Base-by-base conservation (phyloP, 2,329 filamentous ascomycete genomes). In the Botryotinia narcissicola region DNA sequence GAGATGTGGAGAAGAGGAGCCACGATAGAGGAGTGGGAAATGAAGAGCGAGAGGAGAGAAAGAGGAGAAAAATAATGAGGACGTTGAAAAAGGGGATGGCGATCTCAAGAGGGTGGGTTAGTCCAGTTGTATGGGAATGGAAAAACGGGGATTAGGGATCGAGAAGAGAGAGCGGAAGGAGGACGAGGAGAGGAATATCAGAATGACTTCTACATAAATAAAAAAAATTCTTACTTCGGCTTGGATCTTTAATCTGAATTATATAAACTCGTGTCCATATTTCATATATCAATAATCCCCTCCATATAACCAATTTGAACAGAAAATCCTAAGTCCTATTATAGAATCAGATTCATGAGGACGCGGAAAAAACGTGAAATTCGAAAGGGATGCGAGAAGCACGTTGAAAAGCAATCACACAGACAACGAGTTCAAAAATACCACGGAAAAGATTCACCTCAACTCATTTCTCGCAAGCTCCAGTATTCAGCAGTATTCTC, bases 81-180 rank as follows among this genome's bases (percentile, higher is more conserved):
- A 4, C 0, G 7, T 29, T 20, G 10, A 35, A 3, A 25, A 25
- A 10, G 2, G 4, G 3, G 9, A 16, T 16, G 6, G 12, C 5
- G 25, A 1, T n/a, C 25, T n/a, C 5, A 25, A n/a, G 6, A 54
- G 9, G 57, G 32, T 20, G 46, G 9, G 5, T 48, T 12, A 4
- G 46, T 48, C 20, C 10, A 60, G 4, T 25, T n/a, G 1, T 4
- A 25, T 4, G 40, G 18, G 4, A 14, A 22, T 18, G 2, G 2
- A 44, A 9, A 16, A 7, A 32, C 5, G 20, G 9, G n/a, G 18
- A 22, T 8, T 18, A 16, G n/a, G 1, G 0, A 7, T 10, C 8
- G 25, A 7, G 37, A n/a, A 18, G 25, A n/a, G 35, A 6, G 25
- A 22, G 6, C 0, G 4, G 18, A 9, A 22, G 1, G 1, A 22